Evolutionary conservation across 2,329 filamentous ascomycete species (phyloP), one percentile per base, ranked within the genome.

Genomic region (Zymoseptoria crescenta): DNA sequence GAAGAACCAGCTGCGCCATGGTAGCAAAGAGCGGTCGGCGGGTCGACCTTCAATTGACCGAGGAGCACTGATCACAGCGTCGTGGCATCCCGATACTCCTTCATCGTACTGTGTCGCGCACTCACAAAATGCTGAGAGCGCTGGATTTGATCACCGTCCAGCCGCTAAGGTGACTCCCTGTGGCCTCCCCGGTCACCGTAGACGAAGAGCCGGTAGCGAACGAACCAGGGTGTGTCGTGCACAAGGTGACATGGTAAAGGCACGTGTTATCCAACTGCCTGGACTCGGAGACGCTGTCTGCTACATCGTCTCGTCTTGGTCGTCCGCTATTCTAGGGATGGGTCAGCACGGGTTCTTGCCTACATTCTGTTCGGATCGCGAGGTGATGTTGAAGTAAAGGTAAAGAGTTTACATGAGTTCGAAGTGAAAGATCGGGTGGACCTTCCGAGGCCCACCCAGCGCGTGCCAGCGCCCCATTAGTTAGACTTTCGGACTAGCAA

Each of bases 151-250:
- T 45, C 35, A 45, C 35, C 24, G 2, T 45, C n/a, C 35, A 45
- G 35, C 35, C 35, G 35, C 35, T 45, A 45, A 45, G 35, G 35
- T 45, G 13, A 45, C 35, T 45, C 35, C 35, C 35, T 45, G 35
- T 45, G 35, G 10, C 16, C 35, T 45, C 35, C 35, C 35, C 35
- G 35, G 35, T 45, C 35, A 45, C 45, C 55, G 59, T 58, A 54
- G 55, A 64, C 59, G 62, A 52, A 28, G 59, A 58, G 56, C 57
- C 59, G 64, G 64, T 65, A 65, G 62, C 64, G 64, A 64, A 57
- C 52, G 51, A 16, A 59, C 60, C 58, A 59, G 62, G 64, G 59
- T 62, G 35, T 16, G 35, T 45, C 19, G 56, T 48, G 51, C 55
- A 56, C 13, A 13, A 16, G 35, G 35, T 16, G 35, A 16, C 35